phyloP scores from a whole-genome alignment of 1,139 yeast species.

The Eremothecium sinecaudum region DNA sequence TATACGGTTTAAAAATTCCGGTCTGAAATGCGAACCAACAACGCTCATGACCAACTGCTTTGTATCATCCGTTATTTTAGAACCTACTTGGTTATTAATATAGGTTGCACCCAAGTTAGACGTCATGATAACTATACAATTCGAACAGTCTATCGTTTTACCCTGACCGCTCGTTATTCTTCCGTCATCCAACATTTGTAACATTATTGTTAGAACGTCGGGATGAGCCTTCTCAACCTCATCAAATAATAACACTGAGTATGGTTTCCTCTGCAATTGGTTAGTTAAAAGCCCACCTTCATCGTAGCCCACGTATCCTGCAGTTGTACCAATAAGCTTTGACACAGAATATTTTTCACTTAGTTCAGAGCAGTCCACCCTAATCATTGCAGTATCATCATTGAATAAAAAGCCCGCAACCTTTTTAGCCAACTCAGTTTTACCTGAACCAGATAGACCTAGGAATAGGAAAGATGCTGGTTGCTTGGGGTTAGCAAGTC shows the following conservation, averaged over 20 bases:
- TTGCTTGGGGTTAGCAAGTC: slow-evolving; percentile 88
- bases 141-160: slow-evolving; percentile 84
- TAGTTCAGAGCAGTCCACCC: slow-evolving; percentile 95
- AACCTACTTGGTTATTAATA: slow-evolving; percentile 57
- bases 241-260: slow-evolving; percentile 88
- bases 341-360: slow-evolving; percentile 94
- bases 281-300: slow-evolving; percentile 96
- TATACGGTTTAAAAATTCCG: slow-evolving; percentile 94
- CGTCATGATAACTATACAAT: slow-evolving; percentile 89
- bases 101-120: slow-evolving; percentile 94
- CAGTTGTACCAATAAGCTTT: slow-evolving; percentile 92
- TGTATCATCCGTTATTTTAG: slow-evolving; percentile 57
- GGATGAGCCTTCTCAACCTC: slow-evolving; percentile 99
- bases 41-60: slow-evolving; percentile 73
- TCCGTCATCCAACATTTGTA: slow-evolving; percentile 94
- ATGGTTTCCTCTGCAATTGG: slow-evolving; percentile 82
- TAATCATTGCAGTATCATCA: slow-evolving; percentile 91
- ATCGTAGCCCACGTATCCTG: slow-evolving; percentile 96
- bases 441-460: slow-evolving; percentile 96
- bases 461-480: slow-evolving; percentile 93
- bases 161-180: slow-evolving; percentile 92
- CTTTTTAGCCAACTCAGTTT: slow-evolving; percentile 94
- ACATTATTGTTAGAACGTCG: slow-evolving; percentile 81
- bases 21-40: slow-evolving; percentile 88
- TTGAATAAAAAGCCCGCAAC: slow-evolving; percentile 92